phyloP scores from a whole-genome alignment of 495 filamentous ascomycete species.

The Xylaria telfairii region DNA sequence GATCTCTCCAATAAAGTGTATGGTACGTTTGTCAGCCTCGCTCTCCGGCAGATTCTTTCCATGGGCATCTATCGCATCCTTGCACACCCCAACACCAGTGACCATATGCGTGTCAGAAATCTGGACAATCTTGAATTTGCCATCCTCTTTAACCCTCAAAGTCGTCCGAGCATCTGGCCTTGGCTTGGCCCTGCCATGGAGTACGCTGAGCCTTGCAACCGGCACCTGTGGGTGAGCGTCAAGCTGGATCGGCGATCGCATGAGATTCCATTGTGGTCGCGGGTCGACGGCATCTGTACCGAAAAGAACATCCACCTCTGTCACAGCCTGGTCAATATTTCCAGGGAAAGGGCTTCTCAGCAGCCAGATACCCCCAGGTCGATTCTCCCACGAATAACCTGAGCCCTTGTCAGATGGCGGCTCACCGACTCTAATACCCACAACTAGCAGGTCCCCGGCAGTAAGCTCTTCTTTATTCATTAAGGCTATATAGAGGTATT shows the following conservation, averaged over 20 bases:
- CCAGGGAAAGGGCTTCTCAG: conserved; percentile 40
- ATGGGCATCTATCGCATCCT: conserved; percentile 48
- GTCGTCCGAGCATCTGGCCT: conserved; percentile 32
- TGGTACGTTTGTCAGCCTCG: conserved; percentile 46
- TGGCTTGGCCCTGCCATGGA: conserved; percentile 40
- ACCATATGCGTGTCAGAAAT: conserved; percentile 48
- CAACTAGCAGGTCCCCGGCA: conserved; percentile 38
- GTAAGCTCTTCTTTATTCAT: conserved; percentile 40
- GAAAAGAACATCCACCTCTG: conserved; percentile 44
- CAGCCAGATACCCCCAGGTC: conserved; percentile 46
- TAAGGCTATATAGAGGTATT: conserved; percentile 36
- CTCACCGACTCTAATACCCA: conserved; percentile 41
- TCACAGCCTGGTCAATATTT: conserved; percentile 37
- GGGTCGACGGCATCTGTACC: conserved; percentile 43
- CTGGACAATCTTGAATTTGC: conserved; percentile 48
- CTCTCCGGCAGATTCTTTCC: conserved; percentile 44
- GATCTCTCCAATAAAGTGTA: conserved; percentile 42
- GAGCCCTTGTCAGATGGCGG: conserved; percentile 30
- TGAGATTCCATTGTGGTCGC: conserved; percentile 44
- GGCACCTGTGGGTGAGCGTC: conserved; percentile 40
- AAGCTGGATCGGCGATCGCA: conserved; percentile 43
- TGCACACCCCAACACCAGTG: conserved; percentile 44
- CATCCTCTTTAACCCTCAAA: conserved; percentile 41
- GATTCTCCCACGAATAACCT: conserved; percentile 40
- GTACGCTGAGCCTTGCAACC: conserved; percentile 45